Conservation (phyloP, 2,329 filamentous ascomycete species). For the Neopestalotiopsis sp. region DNA sequence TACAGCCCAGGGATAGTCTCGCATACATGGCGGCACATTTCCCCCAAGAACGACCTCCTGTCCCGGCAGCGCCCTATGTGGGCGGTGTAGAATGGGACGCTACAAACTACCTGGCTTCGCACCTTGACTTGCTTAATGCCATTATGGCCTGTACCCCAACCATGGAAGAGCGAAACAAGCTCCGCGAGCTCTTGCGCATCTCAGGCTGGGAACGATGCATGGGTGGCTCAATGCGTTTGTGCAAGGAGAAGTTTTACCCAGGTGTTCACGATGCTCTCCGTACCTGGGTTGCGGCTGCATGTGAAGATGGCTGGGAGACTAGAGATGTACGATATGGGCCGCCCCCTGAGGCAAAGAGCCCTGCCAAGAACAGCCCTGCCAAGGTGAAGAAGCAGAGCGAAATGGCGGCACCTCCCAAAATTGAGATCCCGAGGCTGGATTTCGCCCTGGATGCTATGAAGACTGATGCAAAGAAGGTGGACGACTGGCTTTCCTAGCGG, state of each 20-base stretch:
- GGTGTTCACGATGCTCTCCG: conserved; percentile 87
- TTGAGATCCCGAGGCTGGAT: conserved; percentile 65
- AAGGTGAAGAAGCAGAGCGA: conserved; percentile 50
- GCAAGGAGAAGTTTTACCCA: conserved; percentile 97
- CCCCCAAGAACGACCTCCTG: conserved; percentile 83
- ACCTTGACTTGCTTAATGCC: conserved; percentile 91
- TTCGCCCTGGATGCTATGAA: conserved; percentile 43
- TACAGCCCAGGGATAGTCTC: conserved; percentile 43
- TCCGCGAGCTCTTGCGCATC: conserved; percentile 78
- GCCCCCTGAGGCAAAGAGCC: conserved; percentile 44
- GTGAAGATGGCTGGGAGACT: conserved; percentile 87
- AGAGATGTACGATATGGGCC: conserved; percentile 79
- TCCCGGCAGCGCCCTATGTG: conserved; percentile 93
- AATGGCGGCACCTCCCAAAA: conserved; percentile 59
- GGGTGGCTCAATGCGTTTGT: conserved; percentile 82
- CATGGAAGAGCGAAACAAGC: conserved; percentile 70
- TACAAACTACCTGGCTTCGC: conserved; percentile 92
- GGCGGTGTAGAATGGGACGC: conserved; percentile 99
- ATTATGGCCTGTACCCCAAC: conserved; percentile 82
- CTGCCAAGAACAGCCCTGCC: conserved; percentile 49
- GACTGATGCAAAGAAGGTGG: conserved; percentile 23
- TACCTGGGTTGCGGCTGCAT: conserved; percentile 88
- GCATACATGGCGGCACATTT: conserved; percentile 76
- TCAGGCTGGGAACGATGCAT: conserved; percentile 93
- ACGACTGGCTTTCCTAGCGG: conserved; percentile 37